Evolutionary conservation across 306 rosid species (phyloP), one percentile per base, ranked within the genome.

Genomic region (Geum urbanum): DNA sequence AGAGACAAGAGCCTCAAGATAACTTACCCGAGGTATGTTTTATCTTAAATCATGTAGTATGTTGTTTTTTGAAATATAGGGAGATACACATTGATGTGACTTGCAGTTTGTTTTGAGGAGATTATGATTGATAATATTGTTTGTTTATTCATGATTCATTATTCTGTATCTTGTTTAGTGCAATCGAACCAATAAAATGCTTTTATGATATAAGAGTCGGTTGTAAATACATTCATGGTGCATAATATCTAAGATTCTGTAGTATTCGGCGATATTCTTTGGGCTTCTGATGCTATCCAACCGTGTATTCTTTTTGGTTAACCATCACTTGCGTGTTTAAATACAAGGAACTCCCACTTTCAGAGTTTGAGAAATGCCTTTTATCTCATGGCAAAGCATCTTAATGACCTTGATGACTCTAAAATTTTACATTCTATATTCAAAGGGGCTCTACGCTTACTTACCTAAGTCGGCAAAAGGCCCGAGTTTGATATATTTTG

Each of bases 1-100:
- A 86, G 35, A 78, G 69, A 37, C 84, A 41, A 35, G 96, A 89
- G 32, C 72, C 55, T 62, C 86, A 77, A n/a, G 97, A 89, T 73
- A 60, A 80, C 70, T 81, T 87, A 5, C 72, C 75, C 5, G 96
- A 91, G 96, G 97, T 91, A 71, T 69, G 55, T 15, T 53, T 11
- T 54, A n/a, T 19, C 44, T 75, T 45, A 4, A 32, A 24, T 24
- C 6, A 18, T 48, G 49, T 75, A 9, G 11, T 58, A 54, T 66
- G 60, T 70, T 52, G 32, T 22, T 16, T 57, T 11, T 50, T 74
- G 19, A 76, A 57, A 8, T 55, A 46, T 4, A 37, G 24, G 41
- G 56, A 35, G 6, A n/a, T 58, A 5, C 19, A 5, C 19, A 15
- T 63, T n/a, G 56, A 24, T 32, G 37, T 59, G 32, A 35, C 53